Evolutionary conservation across 371 early-diverging fungal genomes (phyloP).

Genomic region (Gilbertella persicaria): DNA sequence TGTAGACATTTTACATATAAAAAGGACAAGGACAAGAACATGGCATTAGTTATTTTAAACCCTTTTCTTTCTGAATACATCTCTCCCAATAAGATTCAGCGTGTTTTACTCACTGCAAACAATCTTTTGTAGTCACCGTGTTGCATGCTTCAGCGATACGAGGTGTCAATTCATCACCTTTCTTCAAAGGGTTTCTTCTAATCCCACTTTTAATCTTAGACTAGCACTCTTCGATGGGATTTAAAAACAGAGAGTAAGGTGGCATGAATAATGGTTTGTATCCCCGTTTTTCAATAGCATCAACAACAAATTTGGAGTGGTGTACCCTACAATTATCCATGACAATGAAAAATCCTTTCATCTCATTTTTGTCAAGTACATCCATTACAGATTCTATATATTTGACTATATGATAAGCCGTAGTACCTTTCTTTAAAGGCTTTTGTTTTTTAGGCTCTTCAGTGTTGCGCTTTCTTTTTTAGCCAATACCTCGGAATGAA

Average conservation of each 20-base stretch:
- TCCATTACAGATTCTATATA: constrained; percentile 10
- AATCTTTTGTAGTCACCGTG: constrained; percentile 8
- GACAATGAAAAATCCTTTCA: constrained; percentile 11
- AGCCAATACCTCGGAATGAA: no score
- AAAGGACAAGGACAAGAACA: no score
- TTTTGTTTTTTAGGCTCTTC: background rate
- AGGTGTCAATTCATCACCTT: constrained; percentile 2
- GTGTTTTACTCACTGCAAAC: constrained; percentile 8
- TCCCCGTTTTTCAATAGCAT: constrained; percentile 5
- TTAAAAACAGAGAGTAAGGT: constrained; percentile 15
- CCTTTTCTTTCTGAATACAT: constrained; percentile 10
- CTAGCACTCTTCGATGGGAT: constrained; percentile 18
- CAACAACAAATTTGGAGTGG: constrained; percentile 7
- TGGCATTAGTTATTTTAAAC: no score
- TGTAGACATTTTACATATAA: no score
- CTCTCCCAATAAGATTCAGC: constrained; percentile 11
- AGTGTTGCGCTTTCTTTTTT: no score
- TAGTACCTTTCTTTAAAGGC: constrained; percentile 11
- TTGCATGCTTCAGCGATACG: constrained; percentile 10
- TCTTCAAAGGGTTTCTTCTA: constrained; percentile 12
- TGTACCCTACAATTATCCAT: constrained; percentile 6
- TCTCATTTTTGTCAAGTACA: constrained; percentile 7
- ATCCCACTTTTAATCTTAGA: constrained; percentile 9
- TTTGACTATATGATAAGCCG: constrained; percentile 9
- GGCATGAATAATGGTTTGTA: constrained; percentile 16